phyloP scores from a whole-genome alignment of 2,329 filamentous ascomycete genomes.

The Mariannaea elegans region DNA sequence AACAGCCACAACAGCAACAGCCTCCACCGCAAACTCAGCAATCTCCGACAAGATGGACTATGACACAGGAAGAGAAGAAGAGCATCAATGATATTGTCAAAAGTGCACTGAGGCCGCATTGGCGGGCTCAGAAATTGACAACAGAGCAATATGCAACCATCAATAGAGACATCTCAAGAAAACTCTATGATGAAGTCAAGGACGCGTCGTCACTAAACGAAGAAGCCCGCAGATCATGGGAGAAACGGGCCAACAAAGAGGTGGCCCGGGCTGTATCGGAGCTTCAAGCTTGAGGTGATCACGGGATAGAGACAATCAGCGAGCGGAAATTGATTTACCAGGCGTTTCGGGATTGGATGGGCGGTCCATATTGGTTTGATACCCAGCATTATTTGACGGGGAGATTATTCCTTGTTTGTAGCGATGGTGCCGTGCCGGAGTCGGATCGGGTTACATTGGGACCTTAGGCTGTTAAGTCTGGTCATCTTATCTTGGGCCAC shows the following conservation, averaged over 20 bases:
- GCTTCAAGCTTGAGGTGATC: constrained; percentile 54
- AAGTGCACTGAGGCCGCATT: constrained; percentile 81
- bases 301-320: constrained; percentile 31
- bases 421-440: constrained; percentile 39
- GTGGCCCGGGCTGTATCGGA: constrained; percentile 78
- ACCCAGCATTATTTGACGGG: constrained; percentile 45
- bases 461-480: constrained; percentile 12
- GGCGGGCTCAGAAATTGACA: constrained; percentile 79
- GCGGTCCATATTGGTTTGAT: constrained; percentile 43
- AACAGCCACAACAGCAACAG: not conserved
- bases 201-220: constrained; percentile 68
- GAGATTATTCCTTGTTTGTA: constrained; percentile 40
- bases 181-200: constrained; percentile 78
- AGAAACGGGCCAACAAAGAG: constrained; percentile 79
- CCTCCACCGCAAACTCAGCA: constrained; percentile 37
- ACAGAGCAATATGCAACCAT: constrained; percentile 93
- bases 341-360: constrained; percentile 44
- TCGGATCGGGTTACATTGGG: constrained; percentile 28
- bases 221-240: constrained; percentile 73
- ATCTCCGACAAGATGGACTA: constrained; percentile 70
- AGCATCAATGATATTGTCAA: constrained; percentile 91
- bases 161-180: constrained; percentile 88
- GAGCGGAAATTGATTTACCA: constrained; percentile 36
- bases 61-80: constrained; percentile 86
- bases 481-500: constrained; percentile 31